Evolutionary conservation across 1,284 basidiomycete genomes (phyloP).

Genomic region (Golubevia sp.): DNA sequence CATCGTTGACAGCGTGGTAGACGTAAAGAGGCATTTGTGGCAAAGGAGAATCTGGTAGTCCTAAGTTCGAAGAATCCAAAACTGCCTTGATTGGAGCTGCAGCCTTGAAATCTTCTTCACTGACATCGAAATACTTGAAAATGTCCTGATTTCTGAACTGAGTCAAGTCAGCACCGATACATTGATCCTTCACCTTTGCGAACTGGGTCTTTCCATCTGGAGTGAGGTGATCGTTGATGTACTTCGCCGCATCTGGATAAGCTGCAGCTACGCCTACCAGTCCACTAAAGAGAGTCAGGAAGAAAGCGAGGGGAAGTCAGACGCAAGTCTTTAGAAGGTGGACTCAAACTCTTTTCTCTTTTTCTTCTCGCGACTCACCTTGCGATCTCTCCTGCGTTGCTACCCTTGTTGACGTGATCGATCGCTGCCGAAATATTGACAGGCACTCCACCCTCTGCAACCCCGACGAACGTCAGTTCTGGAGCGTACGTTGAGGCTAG

Average conservation of each 20-base stretch:
- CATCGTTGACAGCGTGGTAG: conserved; percentile 6
- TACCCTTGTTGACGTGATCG: too few relatives aligned
- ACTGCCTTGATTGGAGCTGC: not conserved
- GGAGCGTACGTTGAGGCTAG: conserved; percentile 2
- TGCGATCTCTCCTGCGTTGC: too few relatives aligned
- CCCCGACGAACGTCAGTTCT: conserved; percentile 2
- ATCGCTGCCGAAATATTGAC: too few relatives aligned
- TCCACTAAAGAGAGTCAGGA: not conserved
- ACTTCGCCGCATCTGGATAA: conserved; percentile 1
- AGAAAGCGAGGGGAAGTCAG: not conserved
- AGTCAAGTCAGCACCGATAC: not conserved
- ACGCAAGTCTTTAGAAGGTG: not conserved
- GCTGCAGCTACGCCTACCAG: conserved; percentile 2
- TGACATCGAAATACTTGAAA: conserved; percentile 7
- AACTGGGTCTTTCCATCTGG: conserved; percentile 3
- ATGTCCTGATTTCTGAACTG: conserved; percentile 1
- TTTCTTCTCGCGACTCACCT: too few relatives aligned
- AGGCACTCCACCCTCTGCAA: too few relatives aligned
- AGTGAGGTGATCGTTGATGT: not conserved
- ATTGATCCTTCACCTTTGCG: conserved; percentile 3
- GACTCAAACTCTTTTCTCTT: not conserved
- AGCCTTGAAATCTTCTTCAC: conserved; percentile 4
- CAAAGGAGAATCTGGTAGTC: not conserved
- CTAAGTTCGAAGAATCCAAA: not conserved
- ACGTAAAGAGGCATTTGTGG: conserved; percentile 5